Base-by-base conservation (phyloP, 768 basidiomycete genomes). In the Suillus brevipes region DNA sequence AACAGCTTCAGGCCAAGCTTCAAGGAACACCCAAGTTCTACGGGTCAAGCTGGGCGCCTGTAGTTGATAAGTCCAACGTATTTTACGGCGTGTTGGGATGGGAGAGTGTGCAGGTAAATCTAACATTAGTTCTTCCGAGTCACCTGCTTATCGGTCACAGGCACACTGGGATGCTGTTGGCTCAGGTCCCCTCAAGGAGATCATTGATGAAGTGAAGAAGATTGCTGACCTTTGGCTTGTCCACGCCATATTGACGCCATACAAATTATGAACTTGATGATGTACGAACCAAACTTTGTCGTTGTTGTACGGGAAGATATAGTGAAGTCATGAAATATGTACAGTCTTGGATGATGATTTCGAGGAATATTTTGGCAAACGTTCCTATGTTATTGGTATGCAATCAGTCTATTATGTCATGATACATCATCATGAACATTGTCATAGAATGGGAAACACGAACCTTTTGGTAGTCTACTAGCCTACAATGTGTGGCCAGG, bases 1-100 rank as follows among this genome's bases (percentile, higher is more conserved):
- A 65, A 9, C 62, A 70, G 40, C 67, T 77, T 49, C 68, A 77
- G 47, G 6, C 56, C 42, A 56, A 55, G 53, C 66, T 78, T 40
- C 38, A 0, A 23, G 70, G 74, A 8, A 67, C 74, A 10, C 63
- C 65, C 18, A 63, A 28, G 18, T 75, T 77, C 57, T 65, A 77
- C 3, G 75, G 77, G 2, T 72, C 72, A 28, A 75, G 75, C 61
- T 77, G 75, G 73, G 74, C 65, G 0, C 63, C n/a, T 25, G 34
- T 75, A 58, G 50, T 68, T 23, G 69, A 62, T 53, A 67, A 69
- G 52, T n/a, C 69, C 23, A 60, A 64, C 10, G 66, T 68, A 2
- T 72, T 72, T 53, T 42, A 75, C 50, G 77, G 77, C 20, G 69
- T 79, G 34, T 66, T 80, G 40, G 79, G 80, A 13, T 80, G 79